phyloP scores from a whole-genome alignment of 2,329 filamentous ascomycete genomes.

The Pseudopithomyces maydicus region DNA sequence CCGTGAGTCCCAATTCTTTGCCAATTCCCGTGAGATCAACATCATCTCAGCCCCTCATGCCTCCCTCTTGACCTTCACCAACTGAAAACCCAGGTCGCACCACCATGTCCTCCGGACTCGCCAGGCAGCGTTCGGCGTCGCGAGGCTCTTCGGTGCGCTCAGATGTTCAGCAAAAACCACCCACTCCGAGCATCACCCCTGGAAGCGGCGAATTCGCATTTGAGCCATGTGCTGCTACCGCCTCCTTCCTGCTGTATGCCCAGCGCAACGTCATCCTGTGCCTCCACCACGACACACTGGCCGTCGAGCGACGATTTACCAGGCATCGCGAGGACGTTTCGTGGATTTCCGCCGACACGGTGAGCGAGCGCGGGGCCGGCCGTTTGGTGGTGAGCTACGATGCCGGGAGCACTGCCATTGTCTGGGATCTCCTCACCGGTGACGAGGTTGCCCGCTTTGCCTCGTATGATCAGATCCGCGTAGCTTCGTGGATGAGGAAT shows the following conservation, averaged over 20 bases:
- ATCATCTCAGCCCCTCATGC: slow-evolving; percentile 34
- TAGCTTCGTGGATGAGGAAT: slow-evolving; percentile 94
- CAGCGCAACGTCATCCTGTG: slow-evolving; percentile 82
- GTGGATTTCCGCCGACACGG: slow-evolving; percentile 86
- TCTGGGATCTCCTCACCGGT: slow-evolving; percentile 94
- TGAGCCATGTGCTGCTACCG: slow-evolving; percentile 88
- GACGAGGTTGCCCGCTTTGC: slow-evolving; percentile 90
- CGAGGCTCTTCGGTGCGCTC: slow-evolving; percentile 42
- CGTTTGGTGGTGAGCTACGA: slow-evolving; percentile 93
- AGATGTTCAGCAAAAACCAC: slow-evolving; percentile 45
- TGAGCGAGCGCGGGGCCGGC: slow-evolving; percentile 83
- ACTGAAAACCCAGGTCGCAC: slow-evolving; percentile 35
- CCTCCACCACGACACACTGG: slow-evolving; percentile 89
- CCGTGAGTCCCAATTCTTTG: slow-evolving; percentile 45
- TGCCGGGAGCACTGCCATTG: slow-evolving; percentile 85
- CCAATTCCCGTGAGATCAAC: slow-evolving; percentile 31
- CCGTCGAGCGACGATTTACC: slow-evolving; percentile 84
- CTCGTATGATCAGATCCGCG: slow-evolving; percentile 83
- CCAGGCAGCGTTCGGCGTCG: slow-evolving; percentile 50
- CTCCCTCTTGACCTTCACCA: slow-evolving; percentile 30
- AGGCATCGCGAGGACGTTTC: slow-evolving; percentile 82
- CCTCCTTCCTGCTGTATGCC: slow-evolving; percentile 87
- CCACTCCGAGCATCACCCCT: slow-evolving; percentile 51
- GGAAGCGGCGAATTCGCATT: slow-evolving; percentile 62
- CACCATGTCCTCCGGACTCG: slow-evolving; percentile 52